Base-by-base conservation (phyloP, 768 basidiomycete species). In the Tephrocybe sp. region DNA sequence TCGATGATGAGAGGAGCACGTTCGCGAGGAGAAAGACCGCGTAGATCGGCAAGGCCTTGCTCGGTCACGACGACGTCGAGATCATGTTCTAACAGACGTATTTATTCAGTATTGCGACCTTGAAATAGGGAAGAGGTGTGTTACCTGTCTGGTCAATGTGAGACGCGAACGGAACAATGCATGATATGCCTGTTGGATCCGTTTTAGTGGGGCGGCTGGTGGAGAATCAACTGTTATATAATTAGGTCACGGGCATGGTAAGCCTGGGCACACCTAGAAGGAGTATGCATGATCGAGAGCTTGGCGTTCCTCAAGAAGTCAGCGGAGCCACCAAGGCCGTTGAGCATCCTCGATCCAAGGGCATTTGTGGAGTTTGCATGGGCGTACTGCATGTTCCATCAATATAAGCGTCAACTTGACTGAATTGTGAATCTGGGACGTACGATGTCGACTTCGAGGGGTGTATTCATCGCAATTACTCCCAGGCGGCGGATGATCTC, bases 391-490 rank as follows among this genome's bases (percentile, higher is more conserved):
- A 30, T 1, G 38, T 7, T n/a, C n/a, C n/a, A n/a, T n/a, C n/a
- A 40, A 42, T n/a, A 12, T 5, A 29, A 29, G 27, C 6, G 27
- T 5, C 27, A 11, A 11, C 5, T 5, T 5, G 27, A 29, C 27
- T 29, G 11, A 29, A 29, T 29, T 29, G 11, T 29, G 5, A n/a
- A n/a, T n/a, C n/a, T n/a, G n/a, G n/a, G 27, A 29, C 27, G 27
- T 29, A 73, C 72, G 42, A 76, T 76, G 54, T 77, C 76, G 6
- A 77, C 75, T 57, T 77, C 76, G 9, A 77, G 60, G 0, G 76
- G 75, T 0, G 76, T 76, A 51, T 77, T 77, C 76, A 77, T 77
- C 7, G 76, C 76, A 29, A 77, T 77, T 42, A 76, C 60, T 45
- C 76, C 76, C 9, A 77, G 64, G 1, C 76, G 64, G 12, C 76